phyloP scores from a whole-genome alignment of 257 asterid genomes.

The Gentiana straminea region DNA sequence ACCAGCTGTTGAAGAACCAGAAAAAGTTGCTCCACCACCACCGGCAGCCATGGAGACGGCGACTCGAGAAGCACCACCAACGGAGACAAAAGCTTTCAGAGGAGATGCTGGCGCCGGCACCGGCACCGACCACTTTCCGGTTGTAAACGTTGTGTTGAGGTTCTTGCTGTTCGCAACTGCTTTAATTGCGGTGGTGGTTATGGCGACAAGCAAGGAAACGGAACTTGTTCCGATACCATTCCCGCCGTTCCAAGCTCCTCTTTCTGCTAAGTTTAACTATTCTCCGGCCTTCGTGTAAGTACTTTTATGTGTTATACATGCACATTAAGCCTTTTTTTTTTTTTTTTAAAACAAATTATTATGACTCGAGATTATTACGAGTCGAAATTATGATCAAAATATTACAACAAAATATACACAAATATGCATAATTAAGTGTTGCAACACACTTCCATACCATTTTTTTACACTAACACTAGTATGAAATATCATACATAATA shows the following conservation, averaged over 20 bases:
- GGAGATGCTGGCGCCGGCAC: slow-evolving; percentile 1
- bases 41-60: not conserved
- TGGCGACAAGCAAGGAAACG: slow-evolving; percentile 55
- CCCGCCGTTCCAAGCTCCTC: slow-evolving; percentile 26
- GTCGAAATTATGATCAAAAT: no score
- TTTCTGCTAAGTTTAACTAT: slow-evolving; percentile 43
- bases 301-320: not conserved
- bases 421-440: not conserved
- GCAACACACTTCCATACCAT: no score
- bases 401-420: no score
- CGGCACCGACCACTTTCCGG: slow-evolving; percentile 10
- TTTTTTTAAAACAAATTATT: no score
- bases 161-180: slow-evolving; percentile 45
- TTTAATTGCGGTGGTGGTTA: slow-evolving; percentile 45
- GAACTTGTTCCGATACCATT: slow-evolving; percentile 16
- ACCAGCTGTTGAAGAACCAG: not conserved
- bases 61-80: slow-evolving; percentile 4
- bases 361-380: no score
- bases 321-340: no score
- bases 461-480: no score
- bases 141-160: slow-evolving; percentile 49
- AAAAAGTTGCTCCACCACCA: not conserved
- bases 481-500: no score
- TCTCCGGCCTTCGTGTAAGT: slow-evolving; percentile 84
- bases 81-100: slow-evolving; percentile 15